Evolutionary conservation across 495 filamentous ascomycete species (phyloP).

Genomic region (Xylaria palmicola): DNA sequence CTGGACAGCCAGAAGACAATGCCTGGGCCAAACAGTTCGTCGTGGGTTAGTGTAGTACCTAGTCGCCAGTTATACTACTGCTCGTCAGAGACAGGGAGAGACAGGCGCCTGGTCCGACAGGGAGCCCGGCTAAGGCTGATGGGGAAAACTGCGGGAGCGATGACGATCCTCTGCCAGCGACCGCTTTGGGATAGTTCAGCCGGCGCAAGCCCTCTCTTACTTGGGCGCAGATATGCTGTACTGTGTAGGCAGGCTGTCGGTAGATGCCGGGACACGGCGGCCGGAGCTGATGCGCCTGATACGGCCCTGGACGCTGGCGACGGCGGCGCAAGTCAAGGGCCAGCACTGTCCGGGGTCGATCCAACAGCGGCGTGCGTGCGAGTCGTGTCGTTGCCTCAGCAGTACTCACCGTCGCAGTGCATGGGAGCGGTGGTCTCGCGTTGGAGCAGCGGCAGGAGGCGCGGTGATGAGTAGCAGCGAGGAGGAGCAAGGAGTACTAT

Average conservation of each 20-base stretch:
- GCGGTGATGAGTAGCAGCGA: background rate
- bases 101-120: conserved; percentile 1
- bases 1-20: background rate
- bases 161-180: conserved; percentile 15
- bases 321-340: background rate
- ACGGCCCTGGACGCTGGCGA: background rate
- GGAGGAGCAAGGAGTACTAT: background rate
- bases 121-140: conserved; percentile 3
- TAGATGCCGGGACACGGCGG: background rate
- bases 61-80: background rate
- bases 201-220: conserved; percentile 2
- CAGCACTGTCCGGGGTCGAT: background rate
- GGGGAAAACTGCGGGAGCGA: conserved; percentile 13
- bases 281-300: conserved; percentile 6
- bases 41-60: background rate
- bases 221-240: no score
- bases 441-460: background rate
- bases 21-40: background rate
- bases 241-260: background rate
- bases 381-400: background rate
- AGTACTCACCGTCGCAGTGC: background rate
- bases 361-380: background rate
- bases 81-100: no score
- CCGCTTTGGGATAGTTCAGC: conserved; percentile 14
- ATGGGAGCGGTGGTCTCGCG: background rate